These are phyloP conservation scores for Periconia sp. DNA, from an alignment of 2,329 filamentous ascomycete genomes.

Conservation along the genomic window DNA sequence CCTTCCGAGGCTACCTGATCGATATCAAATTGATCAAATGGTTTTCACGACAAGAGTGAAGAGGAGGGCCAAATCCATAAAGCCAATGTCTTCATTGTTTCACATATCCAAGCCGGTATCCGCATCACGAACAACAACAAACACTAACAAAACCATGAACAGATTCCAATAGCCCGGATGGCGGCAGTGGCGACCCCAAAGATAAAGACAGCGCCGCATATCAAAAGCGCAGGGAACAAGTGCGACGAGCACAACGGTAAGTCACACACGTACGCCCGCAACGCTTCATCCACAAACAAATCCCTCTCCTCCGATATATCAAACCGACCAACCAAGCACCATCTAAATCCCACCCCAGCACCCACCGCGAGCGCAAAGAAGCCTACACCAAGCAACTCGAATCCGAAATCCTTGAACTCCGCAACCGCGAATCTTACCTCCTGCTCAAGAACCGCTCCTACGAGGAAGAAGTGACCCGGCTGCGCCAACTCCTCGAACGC, in stretches of 20 bases:
- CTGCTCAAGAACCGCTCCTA: conserved; percentile 21
- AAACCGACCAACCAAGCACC: background rate
- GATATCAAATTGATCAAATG: too few relatives aligned
- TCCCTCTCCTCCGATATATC: background rate
- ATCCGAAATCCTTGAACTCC: conserved; percentile 23
- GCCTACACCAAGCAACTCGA: conserved; percentile 27
- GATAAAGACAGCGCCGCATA: conserved; percentile 11
- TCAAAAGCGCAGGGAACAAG: conserved; percentile 38
- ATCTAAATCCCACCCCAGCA: conserved; percentile 9
- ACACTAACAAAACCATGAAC: background rate
- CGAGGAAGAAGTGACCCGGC: conserved; percentile 18
- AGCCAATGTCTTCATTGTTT: too few relatives aligned
- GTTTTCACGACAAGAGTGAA: too few relatives aligned
- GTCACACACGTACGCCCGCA: background rate
- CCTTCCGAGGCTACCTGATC: too few relatives aligned
- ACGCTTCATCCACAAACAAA: background rate
- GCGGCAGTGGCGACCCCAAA: background rate
- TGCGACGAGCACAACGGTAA: conserved; percentile 39
- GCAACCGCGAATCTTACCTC: conserved; percentile 26
- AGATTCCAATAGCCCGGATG: background rate
- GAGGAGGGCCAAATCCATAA: too few relatives aligned
- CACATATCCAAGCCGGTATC: too few relatives aligned
- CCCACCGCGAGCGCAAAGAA: conserved; percentile 30
- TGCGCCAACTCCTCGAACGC: conserved; percentile 17
- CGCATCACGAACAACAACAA: background rate